Conservation (phyloP, 192 early-diverging fungal genomes). For the Chytriomyces hyalinus region DNA sequence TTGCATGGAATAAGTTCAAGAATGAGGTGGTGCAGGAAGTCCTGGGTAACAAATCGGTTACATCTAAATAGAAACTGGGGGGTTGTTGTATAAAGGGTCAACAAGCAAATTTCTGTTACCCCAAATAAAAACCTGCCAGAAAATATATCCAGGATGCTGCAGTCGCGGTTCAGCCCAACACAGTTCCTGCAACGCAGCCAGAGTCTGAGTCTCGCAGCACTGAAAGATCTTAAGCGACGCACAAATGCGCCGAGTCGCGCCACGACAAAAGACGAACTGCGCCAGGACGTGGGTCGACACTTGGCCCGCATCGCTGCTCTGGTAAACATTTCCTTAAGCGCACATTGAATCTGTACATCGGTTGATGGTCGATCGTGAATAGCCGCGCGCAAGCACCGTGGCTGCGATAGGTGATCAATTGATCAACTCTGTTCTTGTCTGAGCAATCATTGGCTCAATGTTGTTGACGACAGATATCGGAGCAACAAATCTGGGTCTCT, state of each 20-base stretch:
- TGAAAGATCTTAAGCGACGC: background rate
- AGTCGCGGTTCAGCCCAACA: background rate
- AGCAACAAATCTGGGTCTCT: slow-evolving; percentile 10
- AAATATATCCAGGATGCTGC: no score
- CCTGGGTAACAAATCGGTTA: background rate
- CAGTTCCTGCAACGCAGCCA: background rate
- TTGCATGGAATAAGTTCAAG: slow-evolving; percentile 11
- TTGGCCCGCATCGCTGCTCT: no score
- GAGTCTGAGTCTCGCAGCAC: background rate
- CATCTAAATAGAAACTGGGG: no score
- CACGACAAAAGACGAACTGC: background rate
- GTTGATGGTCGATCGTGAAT: no score
- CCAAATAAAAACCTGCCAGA: no score
- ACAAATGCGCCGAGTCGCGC: background rate
- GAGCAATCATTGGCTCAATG: no score
- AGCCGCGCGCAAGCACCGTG: no score
- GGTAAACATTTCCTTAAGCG: background rate
- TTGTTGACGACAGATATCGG: slow-evolving; percentile 24
- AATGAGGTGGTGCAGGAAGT: slow-evolving; percentile 6
- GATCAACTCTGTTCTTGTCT: no score
- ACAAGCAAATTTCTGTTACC: no score
- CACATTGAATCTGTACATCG: no score
- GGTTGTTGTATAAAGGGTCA: no score
- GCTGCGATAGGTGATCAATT: no score
- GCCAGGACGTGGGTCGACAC: background rate